Conservation (phyloP, 2,329 filamentous ascomycete species). For the Seiridium unicorne region DNA sequence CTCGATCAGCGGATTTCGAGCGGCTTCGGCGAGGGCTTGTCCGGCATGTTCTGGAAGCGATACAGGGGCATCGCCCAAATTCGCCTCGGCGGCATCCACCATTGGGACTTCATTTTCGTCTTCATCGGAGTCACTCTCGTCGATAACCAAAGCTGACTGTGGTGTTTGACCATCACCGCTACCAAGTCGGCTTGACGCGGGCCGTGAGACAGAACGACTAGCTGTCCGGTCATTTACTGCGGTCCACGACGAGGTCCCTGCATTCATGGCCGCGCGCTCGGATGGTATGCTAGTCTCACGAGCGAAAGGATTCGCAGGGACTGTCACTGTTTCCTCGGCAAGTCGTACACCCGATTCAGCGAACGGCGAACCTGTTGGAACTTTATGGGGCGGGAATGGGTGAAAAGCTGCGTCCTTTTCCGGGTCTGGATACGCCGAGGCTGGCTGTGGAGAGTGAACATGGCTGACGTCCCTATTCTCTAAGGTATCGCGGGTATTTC, state of each 20-base stretch:
- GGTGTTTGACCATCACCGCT: slow-evolving; percentile 20
- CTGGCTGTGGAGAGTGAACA: background rate
- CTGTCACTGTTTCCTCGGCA: background rate
- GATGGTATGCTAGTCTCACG: background rate
- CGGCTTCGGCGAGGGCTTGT: slow-evolving; percentile 3
- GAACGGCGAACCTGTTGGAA: background rate
- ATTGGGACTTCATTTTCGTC: slow-evolving; percentile 13
- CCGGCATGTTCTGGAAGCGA: background rate
- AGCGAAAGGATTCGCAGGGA: background rate
- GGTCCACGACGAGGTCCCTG: slow-evolving; percentile 20
- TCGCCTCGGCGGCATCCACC: background rate
- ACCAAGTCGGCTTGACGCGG: slow-evolving; percentile 14
- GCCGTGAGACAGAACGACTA: slow-evolving; percentile 10
- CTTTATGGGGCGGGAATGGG: background rate
- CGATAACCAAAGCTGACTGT: slow-evolving; percentile 25
- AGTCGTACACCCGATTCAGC: background rate
- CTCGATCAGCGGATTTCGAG: slow-evolving; percentile 16
- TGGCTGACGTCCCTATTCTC: background rate
- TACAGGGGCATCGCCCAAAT: background rate
- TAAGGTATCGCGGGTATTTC: background rate
- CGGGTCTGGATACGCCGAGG: background rate
- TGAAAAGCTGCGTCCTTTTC: background rate
- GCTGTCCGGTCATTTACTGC: slow-evolving; percentile 19
- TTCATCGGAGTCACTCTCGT: slow-evolving; percentile 25
- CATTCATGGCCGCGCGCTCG: background rate